Evolutionary conservation across 192 early-diverging fungal species (phyloP).

Genomic region (Lobosporangium transversale): DNA sequence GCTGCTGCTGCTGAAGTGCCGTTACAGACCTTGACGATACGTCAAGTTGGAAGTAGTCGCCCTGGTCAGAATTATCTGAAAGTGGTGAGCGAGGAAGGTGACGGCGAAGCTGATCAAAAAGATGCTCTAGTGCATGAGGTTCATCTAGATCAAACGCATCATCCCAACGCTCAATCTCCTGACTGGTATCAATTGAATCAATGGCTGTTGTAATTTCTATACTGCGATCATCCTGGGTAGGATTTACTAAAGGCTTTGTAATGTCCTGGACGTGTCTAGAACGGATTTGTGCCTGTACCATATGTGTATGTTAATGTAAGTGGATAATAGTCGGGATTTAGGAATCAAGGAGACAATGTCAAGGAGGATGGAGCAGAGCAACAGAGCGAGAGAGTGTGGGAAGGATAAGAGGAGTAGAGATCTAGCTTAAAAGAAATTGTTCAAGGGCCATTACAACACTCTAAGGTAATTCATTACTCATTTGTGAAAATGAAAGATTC

Average conservation of each 20-base stretch:
- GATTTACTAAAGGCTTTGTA: too few relatives aligned
- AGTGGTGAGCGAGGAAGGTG: constrained; percentile 28
- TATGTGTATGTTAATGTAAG: constrained; percentile 24
- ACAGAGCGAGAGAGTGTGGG: background rate
- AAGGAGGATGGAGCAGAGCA: background rate
- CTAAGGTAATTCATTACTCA: too few relatives aligned
- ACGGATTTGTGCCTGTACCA: constrained; percentile 28
- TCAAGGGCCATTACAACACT: too few relatives aligned
- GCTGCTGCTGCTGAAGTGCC: background rate
- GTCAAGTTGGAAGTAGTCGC: constrained; percentile 34
- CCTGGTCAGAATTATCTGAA: constrained; percentile 35
- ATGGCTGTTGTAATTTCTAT: constrained; percentile 28
- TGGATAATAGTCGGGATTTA: background rate
- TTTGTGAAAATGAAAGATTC: too few relatives aligned
- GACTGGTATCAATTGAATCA: background rate
- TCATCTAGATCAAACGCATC: constrained; percentile 35
- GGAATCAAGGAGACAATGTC: background rate
- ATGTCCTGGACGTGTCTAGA: constrained; percentile 41
- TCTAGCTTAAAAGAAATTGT: too few relatives aligned
- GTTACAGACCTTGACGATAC: background rate
- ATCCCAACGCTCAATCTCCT: constrained; percentile 32
- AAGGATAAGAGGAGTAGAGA: background rate
- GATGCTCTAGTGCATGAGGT: constrained; percentile 15
- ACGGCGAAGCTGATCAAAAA: constrained; percentile 32
- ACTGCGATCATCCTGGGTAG: too few relatives aligned